Base-by-base conservation (phyloP, 768 basidiomycete genomes). In the Coprinellus aureogranulatus region DNA sequence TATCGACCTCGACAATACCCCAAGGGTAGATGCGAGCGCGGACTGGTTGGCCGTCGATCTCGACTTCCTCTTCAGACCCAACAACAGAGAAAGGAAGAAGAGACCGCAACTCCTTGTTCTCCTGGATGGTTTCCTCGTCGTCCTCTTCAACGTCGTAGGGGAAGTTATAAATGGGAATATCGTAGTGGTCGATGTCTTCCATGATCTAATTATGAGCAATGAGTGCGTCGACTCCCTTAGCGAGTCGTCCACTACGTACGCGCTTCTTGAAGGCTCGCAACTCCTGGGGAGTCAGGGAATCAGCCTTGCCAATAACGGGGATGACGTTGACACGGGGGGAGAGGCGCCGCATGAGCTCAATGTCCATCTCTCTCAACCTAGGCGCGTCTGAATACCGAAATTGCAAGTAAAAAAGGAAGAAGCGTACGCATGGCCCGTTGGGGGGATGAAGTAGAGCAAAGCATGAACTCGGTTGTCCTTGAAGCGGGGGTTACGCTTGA, bases 141-240 rank as follows among this genome's bases (percentile, higher is more conserved):
- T 95, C 93, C 72, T 95, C 93, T 65, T 95, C 93, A 4, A 89
- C 82, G 64, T 94, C 92, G 70, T 93, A 95, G 0, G 92, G 92
- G 82, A 95, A 95, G 78, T 94, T 94, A 77, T 94, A 94, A 47
- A 94, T 85, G 1, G 92, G 91, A 63, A 95, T 94, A 57, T 86
- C 82, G 72, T 92, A 92, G 76, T 92, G 78, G 65, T 90, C 88
- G 63, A 95, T 94, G 64, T 95, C 93, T 71, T 95, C 92, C 89
- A 92, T 92, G 59, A 94, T 85, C 89, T 92, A 59, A n/a, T 28
- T 48, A 20, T n/a, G n/a, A n/a, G n/a, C n/a, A n/a, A 27, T 23
- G 41, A 37, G 4, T 22, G n/a, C n/a, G n/a, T n/a, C n/a, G n/a
- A n/a, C n/a, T n/a, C n/a, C n/a, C n/a, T n/a, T n/a, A n/a, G n/a